A percentile compares a stretch with the other conserved stretches of the same genome.
phyloP scores from a whole-genome alignment of 2,329 filamentous ascomycete genomes.

The Phyllosticta citrichinensis region DNA sequence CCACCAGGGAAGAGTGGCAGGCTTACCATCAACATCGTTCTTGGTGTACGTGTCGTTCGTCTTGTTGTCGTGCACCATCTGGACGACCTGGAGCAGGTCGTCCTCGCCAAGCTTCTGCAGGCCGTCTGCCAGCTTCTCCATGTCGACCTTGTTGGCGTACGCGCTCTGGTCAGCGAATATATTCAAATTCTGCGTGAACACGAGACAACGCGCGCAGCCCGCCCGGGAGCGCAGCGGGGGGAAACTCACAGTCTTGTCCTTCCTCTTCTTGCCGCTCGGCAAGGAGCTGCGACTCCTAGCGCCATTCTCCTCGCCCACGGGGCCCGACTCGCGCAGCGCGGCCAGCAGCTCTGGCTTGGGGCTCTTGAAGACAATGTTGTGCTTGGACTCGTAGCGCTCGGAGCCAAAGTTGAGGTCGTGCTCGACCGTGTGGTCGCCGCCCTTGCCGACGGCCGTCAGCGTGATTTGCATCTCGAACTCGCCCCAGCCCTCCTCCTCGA shows the following conservation, averaged over 20 bases:
- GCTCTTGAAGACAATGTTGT: conserved; percentile 80
- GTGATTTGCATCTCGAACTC: conserved; percentile 94
- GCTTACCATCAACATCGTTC: conserved; percentile 87
- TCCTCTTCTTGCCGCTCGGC: conserved; percentile 65
- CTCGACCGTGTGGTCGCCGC: conserved; percentile 62
- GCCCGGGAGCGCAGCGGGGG: background rate
- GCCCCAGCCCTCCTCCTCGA: conserved; percentile 93
- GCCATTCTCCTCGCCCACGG: conserved; percentile 53
- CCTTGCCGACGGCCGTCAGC: conserved; percentile 75
- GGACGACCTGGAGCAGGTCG: conserved; percentile 86
- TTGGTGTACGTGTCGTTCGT: conserved; percentile 88
- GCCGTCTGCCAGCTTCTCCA: conserved; percentile 93
- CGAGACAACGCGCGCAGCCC: background rate
- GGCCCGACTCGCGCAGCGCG: conserved; percentile 70
- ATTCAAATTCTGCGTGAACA: background rate
- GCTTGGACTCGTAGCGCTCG: conserved; percentile 71
- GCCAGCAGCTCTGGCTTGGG: conserved; percentile 78
- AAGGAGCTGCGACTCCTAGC: conserved; percentile 54
- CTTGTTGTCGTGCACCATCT: conserved; percentile 98
- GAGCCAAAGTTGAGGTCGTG: conserved; percentile 91
- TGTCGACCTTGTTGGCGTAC: conserved; percentile 53
- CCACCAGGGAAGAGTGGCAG: background rate
- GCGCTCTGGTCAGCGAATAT: background rate
- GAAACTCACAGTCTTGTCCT: conserved; percentile 45
- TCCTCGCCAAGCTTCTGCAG: conserved; percentile 85